phyloP scores from a whole-genome alignment of 2,329 filamentous ascomycete genomes.

The Diplodia corticola region DNA sequence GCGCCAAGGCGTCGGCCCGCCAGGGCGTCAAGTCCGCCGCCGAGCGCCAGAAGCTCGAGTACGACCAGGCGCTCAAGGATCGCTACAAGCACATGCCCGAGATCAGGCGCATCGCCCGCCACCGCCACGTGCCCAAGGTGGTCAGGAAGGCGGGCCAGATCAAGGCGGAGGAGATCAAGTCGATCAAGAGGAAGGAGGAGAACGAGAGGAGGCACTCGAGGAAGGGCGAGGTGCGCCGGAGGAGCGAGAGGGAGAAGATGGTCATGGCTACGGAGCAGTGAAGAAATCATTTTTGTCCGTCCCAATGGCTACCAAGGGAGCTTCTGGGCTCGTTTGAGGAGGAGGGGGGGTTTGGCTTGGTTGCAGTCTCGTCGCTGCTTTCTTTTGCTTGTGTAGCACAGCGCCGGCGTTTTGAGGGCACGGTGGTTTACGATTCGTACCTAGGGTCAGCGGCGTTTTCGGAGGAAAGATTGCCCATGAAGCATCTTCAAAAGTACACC shows the following conservation, averaged over 20 bases:
- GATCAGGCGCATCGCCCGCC: conserved; percentile 83
- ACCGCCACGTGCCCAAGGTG: conserved; percentile 87
- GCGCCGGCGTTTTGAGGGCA: conserved; percentile 20
- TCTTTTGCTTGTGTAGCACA: conserved; percentile 17
- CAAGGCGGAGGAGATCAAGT: conserved; percentile 83
- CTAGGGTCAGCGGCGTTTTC: neutral
- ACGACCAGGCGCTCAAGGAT: conserved; percentile 80
- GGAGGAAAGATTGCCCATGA: neutral
- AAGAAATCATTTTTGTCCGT: too few relatives aligned
- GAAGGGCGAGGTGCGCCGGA: conserved; percentile 73
- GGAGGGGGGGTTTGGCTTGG: neutral
- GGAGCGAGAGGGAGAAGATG: conserved; percentile 89
- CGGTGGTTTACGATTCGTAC: neutral
- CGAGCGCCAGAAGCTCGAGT: conserved; percentile 86
- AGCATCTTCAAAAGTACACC: neutral
- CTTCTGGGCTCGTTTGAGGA: too few relatives aligned
- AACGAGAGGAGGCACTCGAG: conserved; percentile 90
- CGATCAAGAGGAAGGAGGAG: conserved; percentile 88
- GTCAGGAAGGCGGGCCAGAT: conserved; percentile 97
- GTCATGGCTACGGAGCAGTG: conserved; percentile 68
- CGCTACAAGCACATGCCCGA: conserved; percentile 93
- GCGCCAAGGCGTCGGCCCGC: conserved; percentile 78
- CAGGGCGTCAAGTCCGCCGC: conserved; percentile 82
- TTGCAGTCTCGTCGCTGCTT: neutral
- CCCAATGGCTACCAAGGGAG: neutral